These are phyloP conservation scores for Murraya koenigii DNA, from an alignment of 345 rosid genomes.

Conservation along the genomic window DNA sequence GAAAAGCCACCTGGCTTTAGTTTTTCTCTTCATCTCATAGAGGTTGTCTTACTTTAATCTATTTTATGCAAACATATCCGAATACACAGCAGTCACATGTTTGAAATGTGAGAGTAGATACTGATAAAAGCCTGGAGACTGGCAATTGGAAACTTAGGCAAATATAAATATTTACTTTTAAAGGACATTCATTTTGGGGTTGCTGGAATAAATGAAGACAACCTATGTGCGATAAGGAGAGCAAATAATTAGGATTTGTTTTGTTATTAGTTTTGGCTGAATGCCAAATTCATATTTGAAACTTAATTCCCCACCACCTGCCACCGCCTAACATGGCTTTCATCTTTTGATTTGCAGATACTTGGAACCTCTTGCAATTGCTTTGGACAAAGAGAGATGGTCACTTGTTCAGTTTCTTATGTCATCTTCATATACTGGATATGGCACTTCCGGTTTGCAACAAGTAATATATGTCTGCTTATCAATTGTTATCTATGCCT, in stretches of 20 bases:
- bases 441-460: slow-evolving; percentile 84
- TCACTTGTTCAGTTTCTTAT: slow-evolving; percentile 86
- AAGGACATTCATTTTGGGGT: slow-evolving; percentile 3
- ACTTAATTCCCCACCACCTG: not conserved
- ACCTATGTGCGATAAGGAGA: not conserved
- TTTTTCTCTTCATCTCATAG: not conserved
- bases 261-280: not conserved
- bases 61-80: not conserved
- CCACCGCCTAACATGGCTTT: not conserved
- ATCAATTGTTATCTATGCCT: not conserved
- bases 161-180: not conserved
- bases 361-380: slow-evolving; percentile 90
- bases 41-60: not conserved
- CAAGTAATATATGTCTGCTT: slow-evolving; percentile 51
- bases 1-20: not conserved
- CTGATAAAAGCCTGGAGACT: not conserved
- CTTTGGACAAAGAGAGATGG: slow-evolving; percentile 93
- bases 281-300: not conserved
- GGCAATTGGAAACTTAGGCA: not conserved
- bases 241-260: not conserved
- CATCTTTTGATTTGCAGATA: slow-evolving; percentile 46
- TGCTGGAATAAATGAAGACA: not conserved
- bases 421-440: slow-evolving; percentile 90
- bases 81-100: not conserved
- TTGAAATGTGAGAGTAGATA: not conserved